Percentiles rank a stretch among this genome's conserved stretches.
Evolutionary conservation across 179 eudicot species (phyloP).

Genomic region (Camellia oleifera): DNA sequence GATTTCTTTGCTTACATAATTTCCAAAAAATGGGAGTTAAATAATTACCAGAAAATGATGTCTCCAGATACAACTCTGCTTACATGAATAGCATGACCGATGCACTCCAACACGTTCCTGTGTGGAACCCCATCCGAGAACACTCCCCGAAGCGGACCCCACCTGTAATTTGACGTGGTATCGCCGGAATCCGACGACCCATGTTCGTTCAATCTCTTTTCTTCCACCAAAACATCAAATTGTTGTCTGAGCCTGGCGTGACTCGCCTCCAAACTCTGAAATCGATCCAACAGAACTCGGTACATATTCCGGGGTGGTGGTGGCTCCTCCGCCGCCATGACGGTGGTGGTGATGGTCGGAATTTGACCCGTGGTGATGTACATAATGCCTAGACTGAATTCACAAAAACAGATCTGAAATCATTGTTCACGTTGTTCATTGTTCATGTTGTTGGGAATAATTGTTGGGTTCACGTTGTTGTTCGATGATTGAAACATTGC

Average conservation of each 20-base stretch:
- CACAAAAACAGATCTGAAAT: no score
- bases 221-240: conserved; percentile 33
- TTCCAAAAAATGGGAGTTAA: background rate
- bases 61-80: conserved; percentile 41
- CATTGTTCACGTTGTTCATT: no score
- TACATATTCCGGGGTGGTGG: conserved; percentile 13
- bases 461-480: no score
- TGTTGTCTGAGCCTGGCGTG: conserved; percentile 40
- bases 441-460: no score
- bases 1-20: background rate
- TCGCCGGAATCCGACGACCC: conserved; percentile 24
- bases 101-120: conserved; percentile 54
- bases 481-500: no score
- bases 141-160: conserved; percentile 32
- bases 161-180: background rate
- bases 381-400: no score
- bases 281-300: conserved; percentile 36
- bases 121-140: conserved; percentile 36
- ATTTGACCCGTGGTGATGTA: no score
- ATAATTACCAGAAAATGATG: conserved; percentile 58
- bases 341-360: conserved; percentile 19
- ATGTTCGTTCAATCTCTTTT: conserved; percentile 8
- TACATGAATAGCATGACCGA: conserved; percentile 70
- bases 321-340: conserved; percentile 32
- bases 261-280: conserved; percentile 51